phyloP scores from a whole-genome alignment of 345 rosid genomes.

The Eucalyptus urophylla region DNA sequence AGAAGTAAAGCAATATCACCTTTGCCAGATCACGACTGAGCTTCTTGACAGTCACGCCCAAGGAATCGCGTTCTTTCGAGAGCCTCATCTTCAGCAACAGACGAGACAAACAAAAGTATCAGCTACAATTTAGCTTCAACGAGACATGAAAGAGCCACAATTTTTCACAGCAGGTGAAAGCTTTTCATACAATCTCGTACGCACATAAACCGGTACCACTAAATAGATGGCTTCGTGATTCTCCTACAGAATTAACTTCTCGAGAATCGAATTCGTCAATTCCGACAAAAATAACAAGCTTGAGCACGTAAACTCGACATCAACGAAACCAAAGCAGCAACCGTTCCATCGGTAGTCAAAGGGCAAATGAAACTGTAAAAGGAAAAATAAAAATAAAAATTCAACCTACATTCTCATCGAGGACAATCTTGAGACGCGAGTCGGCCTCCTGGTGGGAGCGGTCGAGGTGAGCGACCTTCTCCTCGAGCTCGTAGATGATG shows the following conservation, averaged over 20 bases:
- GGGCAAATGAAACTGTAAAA: neutral
- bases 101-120: neutral
- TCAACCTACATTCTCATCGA: constrained; percentile 59
- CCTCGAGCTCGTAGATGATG: constrained; percentile 43
- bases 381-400: no score
- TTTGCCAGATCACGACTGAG: constrained; percentile 77
- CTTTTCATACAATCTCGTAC: neutral
- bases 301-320: neutral
- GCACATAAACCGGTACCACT: neutral
- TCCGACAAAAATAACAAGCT: neutral
- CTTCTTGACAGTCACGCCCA: constrained; percentile 63
- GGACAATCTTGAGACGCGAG: constrained; percentile 31
- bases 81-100: constrained; percentile 46
- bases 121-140: neutral
- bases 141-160: neutral
- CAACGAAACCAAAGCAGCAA: neutral
- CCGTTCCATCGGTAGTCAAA: neutral
- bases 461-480: constrained; percentile 32
- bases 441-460: constrained; percentile 43
- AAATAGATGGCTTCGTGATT: neutral
- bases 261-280: neutral
- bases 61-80: constrained; percentile 61
- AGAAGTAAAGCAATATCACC: constrained; percentile 19
- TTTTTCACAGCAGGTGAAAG: neutral
- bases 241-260: neutral